Evolutionary conservation across 75 land plant genomes (phyloP).

Genomic region (Pinus tabuliformis): DNA sequence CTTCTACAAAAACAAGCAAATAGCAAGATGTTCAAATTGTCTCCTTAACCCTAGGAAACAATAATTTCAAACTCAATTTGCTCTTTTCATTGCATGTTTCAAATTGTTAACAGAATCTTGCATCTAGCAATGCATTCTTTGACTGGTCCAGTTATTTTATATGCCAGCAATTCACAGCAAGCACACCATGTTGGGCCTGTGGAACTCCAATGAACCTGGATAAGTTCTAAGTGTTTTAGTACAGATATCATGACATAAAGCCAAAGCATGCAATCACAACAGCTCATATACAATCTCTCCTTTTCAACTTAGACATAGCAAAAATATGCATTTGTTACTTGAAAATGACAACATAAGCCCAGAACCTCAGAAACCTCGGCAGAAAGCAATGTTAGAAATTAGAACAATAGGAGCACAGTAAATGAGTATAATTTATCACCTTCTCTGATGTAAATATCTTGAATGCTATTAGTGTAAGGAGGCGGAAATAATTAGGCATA

Average conservation of each 20-base stretch:
- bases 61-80: not conserved
- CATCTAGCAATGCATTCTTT: not conserved
- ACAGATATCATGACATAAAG: not conserved
- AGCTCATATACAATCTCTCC: not conserved
- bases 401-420: not conserved
- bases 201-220: not conserved
- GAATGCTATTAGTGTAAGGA: conserved; percentile 69
- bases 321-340: too few species aligned
- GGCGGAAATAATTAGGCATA: conserved; percentile 80
- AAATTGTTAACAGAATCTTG: not conserved
- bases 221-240: not conserved
- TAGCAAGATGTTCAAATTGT: not conserved
- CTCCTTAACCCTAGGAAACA: not conserved
- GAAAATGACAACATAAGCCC: too few species aligned
- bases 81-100: not conserved
- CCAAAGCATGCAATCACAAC: not conserved
- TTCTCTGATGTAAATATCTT: conserved; percentile 67
- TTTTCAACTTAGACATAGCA: not conserved
- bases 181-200: not conserved
- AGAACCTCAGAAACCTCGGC: not conserved
- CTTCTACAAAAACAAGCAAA: not conserved
- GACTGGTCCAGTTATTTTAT: not conserved
- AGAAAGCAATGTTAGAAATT: too few species aligned
- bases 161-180: not conserved
- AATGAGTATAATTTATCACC: conserved; percentile 23